A percentile compares a stretch with the other conserved stretches of the same genome.
Conservation (phyloP, 1,284 basidiomycete species). For the Apiotrichum brassicae region DNA sequence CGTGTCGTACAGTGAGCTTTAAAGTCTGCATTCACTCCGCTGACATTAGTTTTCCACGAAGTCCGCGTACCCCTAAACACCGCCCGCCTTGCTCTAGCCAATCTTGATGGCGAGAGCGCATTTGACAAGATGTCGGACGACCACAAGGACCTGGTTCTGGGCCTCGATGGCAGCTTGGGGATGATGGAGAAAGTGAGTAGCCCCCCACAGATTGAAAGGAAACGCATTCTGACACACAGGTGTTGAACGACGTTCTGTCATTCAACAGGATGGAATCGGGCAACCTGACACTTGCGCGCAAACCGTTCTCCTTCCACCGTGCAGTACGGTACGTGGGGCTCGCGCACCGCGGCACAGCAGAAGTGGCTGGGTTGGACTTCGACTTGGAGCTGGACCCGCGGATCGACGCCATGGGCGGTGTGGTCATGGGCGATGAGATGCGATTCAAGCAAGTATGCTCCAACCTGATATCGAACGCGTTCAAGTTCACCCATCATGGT, state of each 20-base stretch:
- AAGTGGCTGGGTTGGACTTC: conserved; percentile 54
- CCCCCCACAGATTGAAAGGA: no score
- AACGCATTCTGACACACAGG: conserved; percentile 5
- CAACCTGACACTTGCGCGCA: conserved; percentile 27
- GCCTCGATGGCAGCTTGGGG: conserved; percentile 67
- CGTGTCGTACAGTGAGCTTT: conserved; percentile 63
- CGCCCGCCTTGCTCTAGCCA: conserved; percentile 78
- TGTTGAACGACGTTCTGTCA: conserved; percentile 68
- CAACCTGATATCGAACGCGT: conserved; percentile 47
- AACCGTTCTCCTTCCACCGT: conserved; percentile 77
- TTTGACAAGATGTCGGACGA: conserved; percentile 33
- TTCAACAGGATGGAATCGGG: conserved; percentile 50
- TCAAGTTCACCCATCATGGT: conserved; percentile 67
- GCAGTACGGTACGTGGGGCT: conserved; percentile 72
- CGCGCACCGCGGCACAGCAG: conserved; percentile 65
- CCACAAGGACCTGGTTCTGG: conserved; percentile 43
- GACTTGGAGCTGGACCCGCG: background rate
- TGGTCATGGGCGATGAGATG: conserved; percentile 54
- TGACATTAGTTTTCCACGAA: conserved; percentile 47
- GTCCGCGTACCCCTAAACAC: conserved; percentile 89
- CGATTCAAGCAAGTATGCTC: conserved; percentile 67
- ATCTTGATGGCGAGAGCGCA: conserved; percentile 62
- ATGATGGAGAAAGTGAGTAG: conserved; percentile 56
- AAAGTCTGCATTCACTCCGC: background rate
- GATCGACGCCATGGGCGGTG: conserved; percentile 48